These are phyloP conservation scores for Aspergillus ochraceoroseus DNA, from an alignment of 2,329 filamentous ascomycete species.

Conservation along the genomic window DNA sequence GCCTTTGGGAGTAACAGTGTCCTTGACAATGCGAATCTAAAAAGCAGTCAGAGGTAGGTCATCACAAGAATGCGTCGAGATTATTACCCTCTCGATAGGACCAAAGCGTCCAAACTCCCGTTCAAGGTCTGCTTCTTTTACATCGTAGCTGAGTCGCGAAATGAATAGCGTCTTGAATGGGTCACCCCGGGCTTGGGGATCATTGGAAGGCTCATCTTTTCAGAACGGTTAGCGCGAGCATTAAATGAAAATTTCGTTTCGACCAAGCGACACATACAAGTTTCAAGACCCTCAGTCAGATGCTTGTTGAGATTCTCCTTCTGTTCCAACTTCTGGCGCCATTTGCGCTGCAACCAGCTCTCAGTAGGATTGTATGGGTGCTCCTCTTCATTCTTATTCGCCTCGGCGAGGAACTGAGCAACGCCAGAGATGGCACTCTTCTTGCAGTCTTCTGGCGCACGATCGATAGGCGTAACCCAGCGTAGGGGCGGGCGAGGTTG, in stretches of 20 bases:
- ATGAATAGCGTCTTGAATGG: conserved; percentile 94
- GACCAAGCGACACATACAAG: conserved; percentile 50
- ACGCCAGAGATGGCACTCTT: conserved; percentile 70
- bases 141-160: conserved; percentile 81
- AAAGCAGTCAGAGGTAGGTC: conserved; percentile 18
- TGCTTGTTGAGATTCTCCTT: conserved; percentile 61
- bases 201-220: conserved; percentile 73
- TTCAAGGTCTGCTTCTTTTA: conserved; percentile 83
- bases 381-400: conserved; percentile 72
- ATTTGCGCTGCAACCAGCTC: conserved; percentile 84
- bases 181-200: conserved; percentile 85
- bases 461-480: conserved; percentile 78
- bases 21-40: conserved; percentile 80
- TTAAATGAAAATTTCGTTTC: no score
- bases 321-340: conserved; percentile 78
- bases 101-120: conserved; percentile 91
- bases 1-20: conserved; percentile 64
- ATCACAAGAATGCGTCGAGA: not conserved
- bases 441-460: conserved; percentile 74
- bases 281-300: conserved; percentile 58
- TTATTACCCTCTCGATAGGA: conserved; percentile 78
- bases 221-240: conserved; percentile 5
- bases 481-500: conserved; percentile 86
- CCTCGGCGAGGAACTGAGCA: conserved; percentile 66
- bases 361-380: conserved; percentile 77